Base-by-base conservation (phyloP, 2,329 filamentous ascomycete species). In the Cadophora sp. region DNA sequence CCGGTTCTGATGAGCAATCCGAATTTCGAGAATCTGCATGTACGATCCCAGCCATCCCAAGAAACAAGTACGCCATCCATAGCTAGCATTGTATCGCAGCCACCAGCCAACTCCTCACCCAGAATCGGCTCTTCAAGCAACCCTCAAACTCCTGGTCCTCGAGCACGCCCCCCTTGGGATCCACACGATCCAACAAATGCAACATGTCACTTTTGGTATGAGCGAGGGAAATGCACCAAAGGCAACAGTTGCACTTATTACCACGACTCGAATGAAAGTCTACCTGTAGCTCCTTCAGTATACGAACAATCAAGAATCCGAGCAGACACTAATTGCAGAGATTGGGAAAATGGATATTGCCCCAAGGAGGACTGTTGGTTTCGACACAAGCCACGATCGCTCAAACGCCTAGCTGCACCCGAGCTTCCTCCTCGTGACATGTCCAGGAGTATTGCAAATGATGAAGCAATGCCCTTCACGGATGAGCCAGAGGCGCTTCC, bases 141-240 rank as follows among this genome's bases (percentile, higher is more conserved):
- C 0, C 4, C 14, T 53, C 50, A n/a, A 9, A 5, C 14, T 8
- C 27, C 50, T 18, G 55, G 16, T 22, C 18, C 20, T 16, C n/a
- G 3, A 13, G 33, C 24, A 20, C 55, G 67, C 11, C 67, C 64
- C 20, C 18, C 65, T 13, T 69, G 64, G 67, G 61, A 69, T 48
- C 62, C 67, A 24, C 47, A 45, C 13, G 16, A 63, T 33, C 61
- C 68, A n/a, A 22, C 16, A 14, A 30, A 68, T 22, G 50, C 65
- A 43, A 67, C 68, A 30, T 71, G 71, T 45, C 59, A 68, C 33
- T 72, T 71, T 56, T 71, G 65, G 27, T 27, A 62, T 39, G 22
- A 50, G 9, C 53, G 60, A 55, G 53, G 63, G 18, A 58, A 27
- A 8, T 72, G 70, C 36, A 59, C 4, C 1, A 67, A 60, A 16